A percentile compares a stretch with the other conserved stretches of the same genome.
phyloP scores from a whole-genome alignment of 108 stramenopile species.

The Skeletonema potamos region DNA sequence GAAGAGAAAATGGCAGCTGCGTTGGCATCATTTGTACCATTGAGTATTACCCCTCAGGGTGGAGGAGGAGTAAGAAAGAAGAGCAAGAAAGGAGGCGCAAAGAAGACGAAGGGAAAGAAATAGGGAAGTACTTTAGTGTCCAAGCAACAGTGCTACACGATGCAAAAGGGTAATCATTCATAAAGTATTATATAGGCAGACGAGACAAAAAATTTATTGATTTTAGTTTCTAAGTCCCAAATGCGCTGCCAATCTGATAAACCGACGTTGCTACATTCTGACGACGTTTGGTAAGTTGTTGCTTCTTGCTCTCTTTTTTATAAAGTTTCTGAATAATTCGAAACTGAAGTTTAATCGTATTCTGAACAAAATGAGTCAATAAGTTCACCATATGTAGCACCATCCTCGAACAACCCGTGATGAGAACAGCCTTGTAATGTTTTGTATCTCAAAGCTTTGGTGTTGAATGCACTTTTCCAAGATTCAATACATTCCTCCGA shows the following conservation, averaged over 20 bases:
- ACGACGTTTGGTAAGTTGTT: too few species aligned
- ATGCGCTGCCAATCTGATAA: too few species aligned
- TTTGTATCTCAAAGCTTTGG: slow-evolving; percentile 32
- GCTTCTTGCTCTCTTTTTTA: too few species aligned
- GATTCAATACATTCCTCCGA: slow-evolving; percentile 39
- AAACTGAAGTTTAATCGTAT: slow-evolving; percentile 15
- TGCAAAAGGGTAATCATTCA: not conserved
- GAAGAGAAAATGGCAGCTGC: slow-evolving; percentile 4
- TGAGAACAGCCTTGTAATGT: slow-evolving; percentile 52
- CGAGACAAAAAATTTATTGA: not conserved
- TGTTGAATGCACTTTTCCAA: slow-evolving; percentile 53
- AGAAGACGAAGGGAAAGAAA: slow-evolving; percentile 18
- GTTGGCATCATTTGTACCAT: slow-evolving; percentile 7
- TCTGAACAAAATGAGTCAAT: slow-evolving; percentile 25
- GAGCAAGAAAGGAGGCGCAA: slow-evolving; percentile 3
- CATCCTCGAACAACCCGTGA: slow-evolving; percentile 60
- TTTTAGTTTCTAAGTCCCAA: too few species aligned
- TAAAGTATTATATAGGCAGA: not conserved
- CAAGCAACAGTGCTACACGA: too few species aligned
- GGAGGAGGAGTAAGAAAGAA: slow-evolving; percentile 1
- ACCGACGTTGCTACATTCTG: too few species aligned
- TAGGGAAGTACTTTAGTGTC: not conserved
- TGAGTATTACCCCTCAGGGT: not conserved
- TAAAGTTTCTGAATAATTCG: too few species aligned
- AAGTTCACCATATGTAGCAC: slow-evolving; percentile 25